Evolutionary conservation across 1,139 yeast species (phyloP), one percentile per base, ranked within the genome.

Genomic region (Diutina neorugosa): DNA sequence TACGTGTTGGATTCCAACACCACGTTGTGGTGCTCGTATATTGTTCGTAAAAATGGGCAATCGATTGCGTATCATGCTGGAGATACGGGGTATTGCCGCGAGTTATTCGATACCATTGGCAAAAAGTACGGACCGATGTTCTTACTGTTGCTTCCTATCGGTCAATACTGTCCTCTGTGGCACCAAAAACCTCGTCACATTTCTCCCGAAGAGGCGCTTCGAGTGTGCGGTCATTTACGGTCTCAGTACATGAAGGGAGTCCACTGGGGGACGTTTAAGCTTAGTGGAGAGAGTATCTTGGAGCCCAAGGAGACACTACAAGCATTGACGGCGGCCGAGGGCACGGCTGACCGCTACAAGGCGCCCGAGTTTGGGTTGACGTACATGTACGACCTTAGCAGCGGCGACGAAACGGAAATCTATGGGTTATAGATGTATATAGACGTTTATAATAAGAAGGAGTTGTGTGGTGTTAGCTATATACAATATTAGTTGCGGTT

Each of bases 101-200:
- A 82, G 51, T 67, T 91, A 53, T 91, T 86, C 66, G 70, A 72
- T 18, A 73, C 81, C 18, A 85, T 91, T 44, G 81, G 85, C 1
- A 67, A 74, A 48, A 77, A 73, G 50, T 83, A 76, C 63, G 95
- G 96, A 0, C 74, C 81, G 0, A 78, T 86, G 8, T 70, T 70
- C 51, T 70, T 91, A 27, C 88, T 94, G 0, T 74, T 91, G 67
- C 68, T 91, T 12, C 98, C 98, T 0, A 89, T 95, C 57, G 98
- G 98, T 0, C 97, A 94, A 57, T 91, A 91, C 65, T 86, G 93
- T 61, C 98, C 98, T 0, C 81, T 88, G 58, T 89, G 96, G 96
- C 97, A 90, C 62, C 91, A 91, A 61, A 78, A 80, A 55, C 95
- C 96, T 5, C 78, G 96, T 59, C 98, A 91, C 63, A 86, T 85